Conservation (phyloP, 345 rosid genomes). For the Populus euphratica region DNA sequence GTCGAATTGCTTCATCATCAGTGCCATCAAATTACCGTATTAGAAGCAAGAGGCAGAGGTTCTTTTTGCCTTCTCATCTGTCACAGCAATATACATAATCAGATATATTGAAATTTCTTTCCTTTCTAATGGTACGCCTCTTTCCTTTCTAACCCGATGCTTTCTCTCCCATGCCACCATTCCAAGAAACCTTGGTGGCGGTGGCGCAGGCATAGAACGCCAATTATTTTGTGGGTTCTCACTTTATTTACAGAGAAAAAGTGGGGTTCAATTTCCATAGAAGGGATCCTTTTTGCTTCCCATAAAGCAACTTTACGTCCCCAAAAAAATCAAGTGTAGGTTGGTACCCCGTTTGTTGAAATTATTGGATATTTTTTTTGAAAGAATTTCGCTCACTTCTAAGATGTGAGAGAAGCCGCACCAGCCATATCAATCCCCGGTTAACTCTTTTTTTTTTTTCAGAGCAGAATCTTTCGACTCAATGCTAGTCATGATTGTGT, state of each 20-base stretch:
- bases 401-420: background rate
- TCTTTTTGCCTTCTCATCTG: slow-evolving; percentile 57
- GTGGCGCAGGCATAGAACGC: background rate
- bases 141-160: background rate
- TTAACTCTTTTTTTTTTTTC: background rate
- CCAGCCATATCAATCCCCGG: background rate
- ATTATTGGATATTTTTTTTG: background rate
- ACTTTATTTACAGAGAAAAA: no score
- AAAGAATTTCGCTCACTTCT: background rate
- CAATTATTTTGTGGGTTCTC: no score
- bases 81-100: background rate
- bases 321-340: no score
- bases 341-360: background rate
- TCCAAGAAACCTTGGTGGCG: no score
- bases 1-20: slow-evolving; percentile 45
- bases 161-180: no score
- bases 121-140: background rate
- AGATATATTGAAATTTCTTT: background rate
- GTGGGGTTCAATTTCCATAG: no score
- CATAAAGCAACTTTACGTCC: no score
- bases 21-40: slow-evolving; percentile 44
- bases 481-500: no score
- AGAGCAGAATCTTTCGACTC: no score
- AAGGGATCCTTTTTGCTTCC: no score
- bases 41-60: slow-evolving; percentile 86